phyloP scores from a whole-genome alignment of 2,329 filamentous ascomycete genomes.

The Calycina herbarum region DNA sequence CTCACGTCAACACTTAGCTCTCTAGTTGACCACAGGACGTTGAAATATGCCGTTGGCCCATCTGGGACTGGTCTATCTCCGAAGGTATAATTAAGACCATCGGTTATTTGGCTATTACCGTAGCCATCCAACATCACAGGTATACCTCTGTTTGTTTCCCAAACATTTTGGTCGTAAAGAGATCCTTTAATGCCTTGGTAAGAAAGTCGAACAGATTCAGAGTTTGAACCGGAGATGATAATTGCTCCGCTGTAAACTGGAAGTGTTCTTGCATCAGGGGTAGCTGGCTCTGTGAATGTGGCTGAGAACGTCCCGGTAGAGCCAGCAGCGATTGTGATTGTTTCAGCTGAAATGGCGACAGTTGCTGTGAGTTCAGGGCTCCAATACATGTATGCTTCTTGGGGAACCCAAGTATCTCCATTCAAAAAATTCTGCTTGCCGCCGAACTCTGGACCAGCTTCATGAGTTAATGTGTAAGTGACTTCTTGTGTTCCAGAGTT shows the following conservation, averaged over 20 bases:
- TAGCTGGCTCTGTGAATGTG: constrained; percentile 4
- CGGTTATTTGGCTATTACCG: background rate
- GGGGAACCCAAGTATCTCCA: constrained; percentile 6
- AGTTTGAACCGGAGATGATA: constrained; percentile 6
- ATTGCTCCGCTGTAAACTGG: constrained; percentile 2
- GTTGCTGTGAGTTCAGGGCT: background rate
- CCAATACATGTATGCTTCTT: background rate
- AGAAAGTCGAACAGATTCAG: constrained; percentile 3
- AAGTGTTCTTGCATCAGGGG: background rate
- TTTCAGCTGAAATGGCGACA: background rate
- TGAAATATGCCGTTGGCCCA: background rate
- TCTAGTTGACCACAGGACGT: constrained; percentile 1
- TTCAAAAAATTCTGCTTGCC: constrained; percentile 1
- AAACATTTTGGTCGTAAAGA: background rate
- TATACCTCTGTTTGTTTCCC: background rate
- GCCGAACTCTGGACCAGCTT: background rate
- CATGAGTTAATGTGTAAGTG: constrained; percentile 7
- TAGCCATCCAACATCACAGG: background rate
- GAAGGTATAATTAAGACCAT: constrained; percentile 5
- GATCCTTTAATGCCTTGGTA: constrained; percentile 7
- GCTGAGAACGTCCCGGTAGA: background rate
- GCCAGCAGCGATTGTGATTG: background rate
- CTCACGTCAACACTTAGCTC: constrained; percentile 9
- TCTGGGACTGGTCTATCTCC: background rate
- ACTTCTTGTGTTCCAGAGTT: constrained; percentile 5